A percentile compares a stretch with the other conserved stretches of the same genome.
phyloP scores from a whole-genome alignment of 495 filamentous ascomycete genomes.

The Talaromyces adpressus region DNA sequence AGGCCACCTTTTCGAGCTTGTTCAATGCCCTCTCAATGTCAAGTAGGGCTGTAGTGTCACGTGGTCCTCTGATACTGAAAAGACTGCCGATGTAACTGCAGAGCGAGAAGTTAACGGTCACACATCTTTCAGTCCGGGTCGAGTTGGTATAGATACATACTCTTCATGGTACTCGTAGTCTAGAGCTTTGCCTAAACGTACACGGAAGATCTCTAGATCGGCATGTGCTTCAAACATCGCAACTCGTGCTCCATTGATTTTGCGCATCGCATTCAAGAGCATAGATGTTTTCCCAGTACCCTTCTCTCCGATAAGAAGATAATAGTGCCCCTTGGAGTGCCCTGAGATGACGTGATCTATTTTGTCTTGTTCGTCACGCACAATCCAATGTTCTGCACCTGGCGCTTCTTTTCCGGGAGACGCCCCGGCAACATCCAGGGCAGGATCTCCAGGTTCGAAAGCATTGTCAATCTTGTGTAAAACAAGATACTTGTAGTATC shows the following conservation, averaged over 20 bases:
- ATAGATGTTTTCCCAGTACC: constrained; percentile 94
- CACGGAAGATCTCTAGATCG: constrained; percentile 90
- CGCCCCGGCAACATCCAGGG: constrained; percentile 78
- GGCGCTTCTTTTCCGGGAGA: constrained; percentile 46
- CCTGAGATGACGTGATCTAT: constrained; percentile 77
- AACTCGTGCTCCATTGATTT: constrained; percentile 75
- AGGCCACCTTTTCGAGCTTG: constrained; percentile 91
- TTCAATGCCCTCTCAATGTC: constrained; percentile 97
- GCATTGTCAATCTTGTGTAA: constrained; percentile 87
- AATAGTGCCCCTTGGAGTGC: constrained; percentile 66
- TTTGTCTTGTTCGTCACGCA: constrained; percentile 67
- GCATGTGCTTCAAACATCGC: constrained; percentile 95
- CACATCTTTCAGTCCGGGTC: neutral
- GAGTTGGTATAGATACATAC: constrained; percentile 17
- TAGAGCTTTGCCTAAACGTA: constrained; percentile 83
- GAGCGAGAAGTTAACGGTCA: constrained; percentile 2
- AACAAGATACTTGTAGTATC: constrained; percentile 82
- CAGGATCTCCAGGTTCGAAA: constrained; percentile 89
- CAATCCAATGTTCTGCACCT: constrained; percentile 71
- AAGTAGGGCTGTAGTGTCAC: constrained; percentile 81
- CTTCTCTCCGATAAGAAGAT: constrained; percentile 91
- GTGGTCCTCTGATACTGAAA: constrained; percentile 87
- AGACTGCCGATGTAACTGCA: constrained; percentile 90
- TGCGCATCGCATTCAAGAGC: constrained; percentile 89
- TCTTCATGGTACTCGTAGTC: constrained; percentile 85